Percentiles rank a stretch among this genome's conserved stretches.
Evolutionary conservation across 768 basidiomycete species (phyloP).

Genomic region (Boletus fagicola): DNA sequence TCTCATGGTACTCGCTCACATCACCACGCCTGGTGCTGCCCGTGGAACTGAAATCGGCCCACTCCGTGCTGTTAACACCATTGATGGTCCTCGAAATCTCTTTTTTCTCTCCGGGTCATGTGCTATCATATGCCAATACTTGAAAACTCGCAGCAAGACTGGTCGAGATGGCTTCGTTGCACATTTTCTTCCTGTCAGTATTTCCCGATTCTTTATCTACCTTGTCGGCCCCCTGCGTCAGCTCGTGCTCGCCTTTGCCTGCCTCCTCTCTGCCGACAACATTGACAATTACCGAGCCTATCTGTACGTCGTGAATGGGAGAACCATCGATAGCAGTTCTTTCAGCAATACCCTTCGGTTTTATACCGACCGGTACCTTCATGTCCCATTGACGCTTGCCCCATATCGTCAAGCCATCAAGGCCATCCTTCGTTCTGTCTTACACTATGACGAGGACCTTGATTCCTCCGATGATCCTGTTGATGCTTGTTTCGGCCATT

Average conservation of each 20-base stretch:
- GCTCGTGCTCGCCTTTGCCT: not conserved
- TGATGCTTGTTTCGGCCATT: not conserved
- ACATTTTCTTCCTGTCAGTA: not conserved
- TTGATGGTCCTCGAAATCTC: conserved; percentile 1
- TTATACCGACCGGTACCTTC: not conserved
- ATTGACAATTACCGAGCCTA: not conserved
- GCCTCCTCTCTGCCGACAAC: not conserved
- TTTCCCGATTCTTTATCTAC: not conserved
- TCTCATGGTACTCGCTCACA: too few species aligned
- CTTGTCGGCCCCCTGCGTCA: not conserved
- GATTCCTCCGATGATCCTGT: not conserved
- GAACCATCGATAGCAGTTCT: not conserved
- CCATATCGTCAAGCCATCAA: not conserved
- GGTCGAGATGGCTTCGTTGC: not conserved
- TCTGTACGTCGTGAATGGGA: not conserved
- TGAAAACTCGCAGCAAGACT: not conserved
- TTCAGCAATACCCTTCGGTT: not conserved
- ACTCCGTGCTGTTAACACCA: not conserved
- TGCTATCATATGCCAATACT: not conserved
- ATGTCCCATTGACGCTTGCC: not conserved
- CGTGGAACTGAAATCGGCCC: not conserved
- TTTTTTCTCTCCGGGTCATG: not conserved
- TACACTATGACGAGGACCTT: not conserved
- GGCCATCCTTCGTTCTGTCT: not conserved
- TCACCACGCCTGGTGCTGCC: not conserved